A percentile compares a stretch with the other conserved stretches of the same genome.
These are phyloP conservation scores for Auxenochlorella protothecoides DNA, from an alignment of 139 green algal species.

Conservation along the genomic window DNA sequence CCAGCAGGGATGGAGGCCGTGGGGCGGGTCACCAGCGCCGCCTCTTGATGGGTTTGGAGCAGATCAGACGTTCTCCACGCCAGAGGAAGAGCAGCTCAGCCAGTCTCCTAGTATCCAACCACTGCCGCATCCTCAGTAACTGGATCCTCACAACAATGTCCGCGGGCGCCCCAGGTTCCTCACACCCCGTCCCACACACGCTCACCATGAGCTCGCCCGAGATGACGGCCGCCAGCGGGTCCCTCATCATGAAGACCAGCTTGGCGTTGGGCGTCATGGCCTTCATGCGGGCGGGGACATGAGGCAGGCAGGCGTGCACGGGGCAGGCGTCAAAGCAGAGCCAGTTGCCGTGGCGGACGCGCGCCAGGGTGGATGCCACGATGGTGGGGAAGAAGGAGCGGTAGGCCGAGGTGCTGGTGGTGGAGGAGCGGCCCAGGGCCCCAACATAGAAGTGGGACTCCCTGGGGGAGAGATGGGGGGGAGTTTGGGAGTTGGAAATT, in stretches of 20 bases:
- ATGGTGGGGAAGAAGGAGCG: slow-evolving; percentile 70
- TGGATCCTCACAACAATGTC: slow-evolving; percentile 48
- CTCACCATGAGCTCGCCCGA: too few species aligned
- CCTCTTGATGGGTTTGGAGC: too few species aligned
- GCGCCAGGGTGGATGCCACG: slow-evolving; percentile 11
- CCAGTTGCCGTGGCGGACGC: slow-evolving; percentile 24
- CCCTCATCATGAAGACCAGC: slow-evolving; percentile 58
- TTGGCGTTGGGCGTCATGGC: slow-evolving; percentile 58
- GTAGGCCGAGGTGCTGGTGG: slow-evolving; percentile 41
- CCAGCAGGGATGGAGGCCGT: background rate
- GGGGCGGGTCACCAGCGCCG: background rate
- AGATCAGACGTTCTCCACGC: too few species aligned
- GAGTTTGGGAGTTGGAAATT: too few species aligned
- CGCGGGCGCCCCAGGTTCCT: background rate
- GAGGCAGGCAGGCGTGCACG: slow-evolving; percentile 54
- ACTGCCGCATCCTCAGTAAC: too few species aligned
- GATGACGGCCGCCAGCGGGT: too few species aligned
- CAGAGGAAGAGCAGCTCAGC: too few species aligned
- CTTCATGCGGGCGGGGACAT: slow-evolving; percentile 45
- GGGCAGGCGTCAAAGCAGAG: slow-evolving; percentile 72
- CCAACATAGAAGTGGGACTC: slow-evolving; percentile 11
- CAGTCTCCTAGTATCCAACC: too few species aligned
- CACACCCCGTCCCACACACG: too few species aligned
- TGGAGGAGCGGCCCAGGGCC: slow-evolving; percentile 34
- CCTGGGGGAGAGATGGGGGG: too few species aligned